Percentiles rank a stretch among this genome's conserved stretches.
Evolutionary conservation across 1,284 basidiomycete genomes (phyloP).

Genomic region (Microbotryum saponariae): DNA sequence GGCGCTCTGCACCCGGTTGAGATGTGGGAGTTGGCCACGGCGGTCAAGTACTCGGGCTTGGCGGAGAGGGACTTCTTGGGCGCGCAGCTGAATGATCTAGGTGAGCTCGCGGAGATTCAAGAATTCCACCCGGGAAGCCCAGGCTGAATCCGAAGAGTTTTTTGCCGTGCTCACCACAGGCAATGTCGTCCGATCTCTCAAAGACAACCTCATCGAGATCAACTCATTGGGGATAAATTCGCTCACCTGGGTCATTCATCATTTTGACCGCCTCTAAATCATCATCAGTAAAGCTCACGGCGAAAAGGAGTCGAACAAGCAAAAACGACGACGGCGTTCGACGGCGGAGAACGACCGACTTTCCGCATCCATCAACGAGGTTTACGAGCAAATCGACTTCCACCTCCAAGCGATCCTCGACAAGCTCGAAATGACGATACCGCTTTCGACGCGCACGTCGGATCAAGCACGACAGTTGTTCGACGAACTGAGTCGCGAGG

Average conservation of each 20-base stretch:
- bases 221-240: slow-evolving; percentile 22
- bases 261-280: neutral
- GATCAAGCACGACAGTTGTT: neutral
- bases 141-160: too few species aligned
- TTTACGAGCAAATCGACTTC: too few species aligned
- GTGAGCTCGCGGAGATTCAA: too few species aligned
- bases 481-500: neutral
- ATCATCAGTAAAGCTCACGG: neutral
- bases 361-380: too few species aligned
- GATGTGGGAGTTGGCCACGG: neutral
- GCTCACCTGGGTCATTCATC: slow-evolving; percentile 21
- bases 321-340: neutral
- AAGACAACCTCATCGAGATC: slow-evolving; percentile 22
- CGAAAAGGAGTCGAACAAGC: neutral
- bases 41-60: neutral
- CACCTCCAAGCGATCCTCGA: too few species aligned
- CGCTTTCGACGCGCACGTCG: neutral
- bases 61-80: neutral
- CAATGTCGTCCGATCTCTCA: slow-evolving; percentile 23
- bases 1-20: neutral
- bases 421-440: neutral
- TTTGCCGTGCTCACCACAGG: slow-evolving; percentile 12
- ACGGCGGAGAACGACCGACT: neutral
- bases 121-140: neutral
- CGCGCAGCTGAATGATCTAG: too few species aligned